These are phyloP conservation scores for Vickermania spadyakhi DNA, from an alignment of 208 protist genomes.

Conservation along the genomic window DNA sequence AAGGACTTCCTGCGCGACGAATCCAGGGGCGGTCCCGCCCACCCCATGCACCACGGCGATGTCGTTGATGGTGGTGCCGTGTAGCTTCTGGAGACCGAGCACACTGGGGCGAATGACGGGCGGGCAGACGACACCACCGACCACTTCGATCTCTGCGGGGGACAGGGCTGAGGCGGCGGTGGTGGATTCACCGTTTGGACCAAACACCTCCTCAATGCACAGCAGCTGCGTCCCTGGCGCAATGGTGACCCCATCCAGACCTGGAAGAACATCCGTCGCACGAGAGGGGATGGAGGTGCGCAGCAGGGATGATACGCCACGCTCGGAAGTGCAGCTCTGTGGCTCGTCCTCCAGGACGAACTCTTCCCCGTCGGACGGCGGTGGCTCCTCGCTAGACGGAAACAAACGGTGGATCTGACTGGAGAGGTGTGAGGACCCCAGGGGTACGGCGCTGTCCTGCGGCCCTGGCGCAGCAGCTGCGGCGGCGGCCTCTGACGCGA, in stretches of 20 bases:
- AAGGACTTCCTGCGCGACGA: slow-evolving; percentile 22
- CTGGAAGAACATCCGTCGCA: not conserved
- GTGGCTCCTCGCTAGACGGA: not conserved
- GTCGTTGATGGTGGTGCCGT: slow-evolving; percentile 35
- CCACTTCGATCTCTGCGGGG: slow-evolving; percentile 2
- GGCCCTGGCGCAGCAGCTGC: not conserved
- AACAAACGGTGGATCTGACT: slow-evolving; percentile 2
- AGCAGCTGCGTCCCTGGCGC: not conserved
- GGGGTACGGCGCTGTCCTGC: not conserved
- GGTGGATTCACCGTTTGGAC: slow-evolving; percentile 3
- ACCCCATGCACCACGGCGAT: slow-evolving; percentile 6
- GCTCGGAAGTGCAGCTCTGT: not conserved
- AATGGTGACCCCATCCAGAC: not conserved
- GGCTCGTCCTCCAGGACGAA: not conserved
- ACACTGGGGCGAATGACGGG: slow-evolving; percentile 7
- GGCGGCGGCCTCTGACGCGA: not conserved
- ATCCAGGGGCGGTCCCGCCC: not conserved
- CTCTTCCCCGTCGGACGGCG: not conserved
- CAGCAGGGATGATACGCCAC: not conserved
- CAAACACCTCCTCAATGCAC: slow-evolving; percentile 3
- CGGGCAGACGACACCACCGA: not conserved
- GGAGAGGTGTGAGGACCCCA: slow-evolving; percentile 4
- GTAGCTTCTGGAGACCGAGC: slow-evolving; percentile 21
- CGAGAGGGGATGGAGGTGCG: not conserved
- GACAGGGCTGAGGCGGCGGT: slow-evolving; percentile 1